A percentile compares a stretch with the other conserved stretches of the same genome.
phyloP scores from a whole-genome alignment of 495 filamentous ascomycete species.

The Annulohypoxylon maeteangense region DNA sequence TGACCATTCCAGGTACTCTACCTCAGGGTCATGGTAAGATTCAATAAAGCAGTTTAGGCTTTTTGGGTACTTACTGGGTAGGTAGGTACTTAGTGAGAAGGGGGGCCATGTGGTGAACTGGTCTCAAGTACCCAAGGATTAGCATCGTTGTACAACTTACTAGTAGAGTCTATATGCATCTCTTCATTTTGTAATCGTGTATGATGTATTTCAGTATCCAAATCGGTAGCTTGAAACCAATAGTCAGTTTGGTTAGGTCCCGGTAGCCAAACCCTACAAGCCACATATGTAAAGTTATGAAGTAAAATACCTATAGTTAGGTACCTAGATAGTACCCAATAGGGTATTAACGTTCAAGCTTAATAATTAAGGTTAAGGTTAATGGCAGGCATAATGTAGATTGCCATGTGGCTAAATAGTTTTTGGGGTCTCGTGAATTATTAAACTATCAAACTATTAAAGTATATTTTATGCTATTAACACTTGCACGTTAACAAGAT shows the following conservation, averaged over 20 bases:
- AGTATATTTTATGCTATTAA: background rate
- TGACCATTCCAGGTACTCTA: background rate
- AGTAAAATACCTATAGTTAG: background rate
- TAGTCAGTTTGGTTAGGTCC: background rate
- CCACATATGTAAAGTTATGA: background rate
- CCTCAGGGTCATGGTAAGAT: background rate
- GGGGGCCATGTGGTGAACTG: background rate
- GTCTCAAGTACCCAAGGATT: conserved; percentile 6
- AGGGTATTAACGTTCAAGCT: background rate
- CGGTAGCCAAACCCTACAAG: background rate
- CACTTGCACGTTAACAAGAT: background rate
- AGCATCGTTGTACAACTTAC: conserved; percentile 2
- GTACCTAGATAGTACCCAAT: background rate
- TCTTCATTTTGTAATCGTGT: background rate
- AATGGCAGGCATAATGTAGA: too few species aligned
- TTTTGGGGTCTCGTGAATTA: background rate
- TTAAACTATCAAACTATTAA: too few species aligned
- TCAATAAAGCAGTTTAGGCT: conserved; percentile 1
- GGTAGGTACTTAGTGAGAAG: background rate
- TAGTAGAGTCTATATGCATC: background rate
- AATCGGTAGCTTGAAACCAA: background rate
- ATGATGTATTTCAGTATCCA: background rate
- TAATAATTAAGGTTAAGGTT: background rate
- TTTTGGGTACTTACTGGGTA: background rate
- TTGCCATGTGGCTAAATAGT: background rate